phyloP scores from a whole-genome alignment of 2,329 filamentous ascomycete species.

The Apiospora malaysiana region DNA sequence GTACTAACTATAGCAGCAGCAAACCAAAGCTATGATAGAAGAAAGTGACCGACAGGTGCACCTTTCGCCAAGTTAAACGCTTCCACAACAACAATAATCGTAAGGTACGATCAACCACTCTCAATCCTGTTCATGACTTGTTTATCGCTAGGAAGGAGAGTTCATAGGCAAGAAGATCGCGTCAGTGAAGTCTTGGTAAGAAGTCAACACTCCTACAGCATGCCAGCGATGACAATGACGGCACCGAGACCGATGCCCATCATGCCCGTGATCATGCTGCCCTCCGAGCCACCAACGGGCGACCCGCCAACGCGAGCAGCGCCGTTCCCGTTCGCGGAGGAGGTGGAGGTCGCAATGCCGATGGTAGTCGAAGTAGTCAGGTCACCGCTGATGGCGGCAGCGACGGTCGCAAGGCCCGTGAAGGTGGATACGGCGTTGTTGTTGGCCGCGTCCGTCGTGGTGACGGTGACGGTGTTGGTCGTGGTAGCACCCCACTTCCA shows the following conservation, averaged over 20 bases:
- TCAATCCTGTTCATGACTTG: background rate
- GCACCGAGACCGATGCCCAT: constrained; percentile 36
- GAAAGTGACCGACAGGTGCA: too few relatives aligned
- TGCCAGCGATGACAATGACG: constrained; percentile 36
- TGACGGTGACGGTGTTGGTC: constrained; percentile 43
- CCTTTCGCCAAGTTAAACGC: too few relatives aligned
- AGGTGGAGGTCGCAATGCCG: constrained; percentile 25
- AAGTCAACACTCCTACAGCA: constrained; percentile 30
- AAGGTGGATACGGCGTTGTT: constrained; percentile 37
- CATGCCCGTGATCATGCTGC: constrained; percentile 35
- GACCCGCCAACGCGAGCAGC: constrained; percentile 19
- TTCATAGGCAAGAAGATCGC: background rate
- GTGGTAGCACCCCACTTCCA: constrained; percentile 46
- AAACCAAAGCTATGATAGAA: too few relatives aligned
- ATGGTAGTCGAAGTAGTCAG: constrained; percentile 39
- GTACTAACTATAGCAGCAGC: background rate
- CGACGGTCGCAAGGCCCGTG: constrained; percentile 37
- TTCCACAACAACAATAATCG: too few relatives aligned
- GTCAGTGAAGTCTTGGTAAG: background rate
- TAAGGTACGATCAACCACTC: background rate
- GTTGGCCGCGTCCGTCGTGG: constrained; percentile 28
- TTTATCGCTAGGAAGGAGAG: background rate
- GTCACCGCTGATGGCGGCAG: constrained; percentile 41
- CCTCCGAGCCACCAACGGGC: constrained; percentile 29
- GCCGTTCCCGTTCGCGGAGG: background rate